Evolutionary conservation across 148 eudicot species (phyloP).

Genomic region (Rhododendron henanense): DNA sequence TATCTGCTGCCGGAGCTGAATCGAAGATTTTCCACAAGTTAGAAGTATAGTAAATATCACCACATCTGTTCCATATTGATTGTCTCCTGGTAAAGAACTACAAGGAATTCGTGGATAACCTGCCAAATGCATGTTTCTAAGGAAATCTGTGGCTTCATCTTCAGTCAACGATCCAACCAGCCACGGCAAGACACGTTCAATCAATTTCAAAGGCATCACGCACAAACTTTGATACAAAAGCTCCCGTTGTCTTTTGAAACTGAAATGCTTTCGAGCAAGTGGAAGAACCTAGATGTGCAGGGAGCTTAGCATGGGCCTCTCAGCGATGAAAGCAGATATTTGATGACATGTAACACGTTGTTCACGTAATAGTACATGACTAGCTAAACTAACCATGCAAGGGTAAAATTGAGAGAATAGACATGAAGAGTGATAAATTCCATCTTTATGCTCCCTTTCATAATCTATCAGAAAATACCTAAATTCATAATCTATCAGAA

Average conservation of each 20-base stretch:
- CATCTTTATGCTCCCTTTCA: neutral
- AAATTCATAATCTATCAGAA: neutral
- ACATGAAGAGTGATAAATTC: neutral
- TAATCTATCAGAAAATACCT: neutral
- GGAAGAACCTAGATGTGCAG: conserved; percentile 63
- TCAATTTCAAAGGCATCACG: conserved; percentile 86
- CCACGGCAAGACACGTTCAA: conserved; percentile 96
- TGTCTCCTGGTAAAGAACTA: neutral
- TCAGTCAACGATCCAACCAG: conserved; percentile 71
- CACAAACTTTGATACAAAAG: conserved; percentile 89
- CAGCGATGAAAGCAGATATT: conserved; percentile 1
- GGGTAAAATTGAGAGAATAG: neutral
- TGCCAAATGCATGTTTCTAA: conserved; percentile 80
- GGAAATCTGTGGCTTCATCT: conserved; percentile 66
- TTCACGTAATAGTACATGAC: neutral
- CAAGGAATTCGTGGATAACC: conserved; percentile 36
- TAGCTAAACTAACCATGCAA: neutral
- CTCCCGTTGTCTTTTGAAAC: conserved; percentile 66
- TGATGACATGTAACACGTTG: neutral
- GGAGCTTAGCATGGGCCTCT: neutral
- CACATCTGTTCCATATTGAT: neutral
- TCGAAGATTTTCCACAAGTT: conserved; percentile 10
- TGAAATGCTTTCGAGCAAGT: conserved; percentile 74
- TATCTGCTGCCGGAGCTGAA: conserved; percentile 84
- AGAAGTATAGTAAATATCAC: conserved; percentile 1